These are phyloP conservation scores for Tulasnella sp. DNA, from an alignment of 768 basidiomycete species.

Conservation along the genomic window DNA sequence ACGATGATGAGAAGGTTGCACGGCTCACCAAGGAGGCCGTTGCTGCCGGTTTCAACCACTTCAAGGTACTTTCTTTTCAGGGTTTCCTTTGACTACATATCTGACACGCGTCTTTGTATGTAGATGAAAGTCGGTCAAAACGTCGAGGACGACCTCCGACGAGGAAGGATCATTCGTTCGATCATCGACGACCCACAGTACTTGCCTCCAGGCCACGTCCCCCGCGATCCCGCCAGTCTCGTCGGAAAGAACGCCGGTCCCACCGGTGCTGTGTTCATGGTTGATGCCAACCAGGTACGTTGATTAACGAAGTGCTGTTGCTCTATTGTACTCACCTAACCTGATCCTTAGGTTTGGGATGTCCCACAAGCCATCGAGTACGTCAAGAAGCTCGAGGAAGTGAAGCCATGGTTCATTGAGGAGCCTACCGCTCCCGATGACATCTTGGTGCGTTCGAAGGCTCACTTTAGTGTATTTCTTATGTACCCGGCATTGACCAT, in stretches of 20 bases:
- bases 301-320: not conserved
- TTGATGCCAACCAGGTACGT: constrained; percentile 81
- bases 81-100: not conserved
- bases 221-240: constrained; percentile 63
- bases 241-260: constrained; percentile 91
- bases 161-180: constrained; percentile 83
- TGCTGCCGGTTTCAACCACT: constrained; percentile 88
- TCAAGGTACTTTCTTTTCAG: constrained; percentile 53
- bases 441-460: constrained; percentile 49
- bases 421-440: constrained; percentile 93
- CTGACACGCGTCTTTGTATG: not conserved
- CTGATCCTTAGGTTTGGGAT: constrained; percentile 62
- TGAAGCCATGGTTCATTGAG: constrained; percentile 96
- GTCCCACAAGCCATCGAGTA: constrained; percentile 91
- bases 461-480: not conserved
- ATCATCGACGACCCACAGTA: constrained; percentile 92
- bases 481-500: not conserved
- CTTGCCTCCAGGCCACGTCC: constrained; percentile 56
- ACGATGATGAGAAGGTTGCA: constrained; percentile 87
- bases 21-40: constrained; percentile 84
- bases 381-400: constrained; percentile 68
- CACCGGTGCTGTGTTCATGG: constrained; percentile 92
- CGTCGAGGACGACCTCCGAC: constrained; percentile 74
- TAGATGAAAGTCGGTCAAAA: constrained; percentile 91
- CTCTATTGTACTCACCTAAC: too few relatives aligned